Evolutionary conservation across 768 basidiomycete species (phyloP), one percentile per base, ranked within the genome.

Genomic region (Leccinum sublutescens): DNA sequence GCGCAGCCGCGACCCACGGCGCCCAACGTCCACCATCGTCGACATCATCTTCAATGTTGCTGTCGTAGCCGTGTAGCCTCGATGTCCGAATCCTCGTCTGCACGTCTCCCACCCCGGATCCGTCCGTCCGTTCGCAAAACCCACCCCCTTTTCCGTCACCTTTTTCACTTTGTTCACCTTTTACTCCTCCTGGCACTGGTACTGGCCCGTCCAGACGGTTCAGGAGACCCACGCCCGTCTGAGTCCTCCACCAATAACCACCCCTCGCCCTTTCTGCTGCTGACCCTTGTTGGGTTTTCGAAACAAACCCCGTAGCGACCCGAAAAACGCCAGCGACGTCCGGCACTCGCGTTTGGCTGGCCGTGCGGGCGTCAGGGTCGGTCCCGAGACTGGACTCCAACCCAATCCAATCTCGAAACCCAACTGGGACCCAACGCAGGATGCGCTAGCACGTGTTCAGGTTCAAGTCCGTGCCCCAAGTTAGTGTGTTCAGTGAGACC

Each of bases 301-400:
- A 52, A 72, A 72, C 2, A 72, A 55, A 11, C 71, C 70, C 0
- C 65, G 68, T 3, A 72, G 51, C 3, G 71, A 70, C 1, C 68
- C 68, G 7, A 72, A 65, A 38, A 72, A 64, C 1, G 61, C 56
- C 29, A 61, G 54, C 21, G 72, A 72, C 0, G 62, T 43, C 1
- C 52, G 57, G 3, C 64, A 68, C 47, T 50, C 33, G 12, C 25
- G 25, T 25, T 25, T 25, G 25, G 25, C 25, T 25, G 25, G 33
- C 33, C 12, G 33, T 12, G 33, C 33, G 11, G 33, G 33, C 12
- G 10, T 11, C 31, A 11, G 33, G 33, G 33, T 33, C 33, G 4
- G 33, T 12, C 33, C 12, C 25, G 25, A 25, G 25, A 25, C 4
- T 25, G 25, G 1, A 25, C 25, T n/a, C 25, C 25, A 33, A 33